Percentiles rank a stretch among this genome's conserved stretches.
Conservation (phyloP, 768 basidiomycete genomes). For the Tulasnella sp. region DNA sequence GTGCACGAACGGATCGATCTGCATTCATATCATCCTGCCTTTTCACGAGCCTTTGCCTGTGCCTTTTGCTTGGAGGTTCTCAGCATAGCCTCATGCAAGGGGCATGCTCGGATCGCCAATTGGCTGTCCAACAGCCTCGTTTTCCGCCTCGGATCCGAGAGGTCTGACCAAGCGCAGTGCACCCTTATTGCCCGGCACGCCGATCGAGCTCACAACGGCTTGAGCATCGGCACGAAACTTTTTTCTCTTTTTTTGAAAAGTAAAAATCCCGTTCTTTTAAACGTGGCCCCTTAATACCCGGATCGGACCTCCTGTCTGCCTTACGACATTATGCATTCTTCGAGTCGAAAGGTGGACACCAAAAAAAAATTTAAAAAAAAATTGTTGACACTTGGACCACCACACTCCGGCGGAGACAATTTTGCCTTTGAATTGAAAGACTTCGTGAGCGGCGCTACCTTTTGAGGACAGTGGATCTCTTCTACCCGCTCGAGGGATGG, state of each 20-base stretch:
- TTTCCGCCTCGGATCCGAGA: constrained; percentile 1
- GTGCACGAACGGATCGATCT: not conserved
- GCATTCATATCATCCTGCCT: not conserved
- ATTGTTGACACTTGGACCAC: not conserved
- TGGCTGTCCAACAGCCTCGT: not conserved
- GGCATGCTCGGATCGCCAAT: not conserved
- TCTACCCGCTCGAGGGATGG: not conserved
- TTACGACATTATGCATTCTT: not conserved
- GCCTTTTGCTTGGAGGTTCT: not conserved
- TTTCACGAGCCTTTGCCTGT: not conserved
- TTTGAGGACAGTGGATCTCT: not conserved
- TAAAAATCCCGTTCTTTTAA: not conserved
- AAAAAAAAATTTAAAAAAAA: not conserved
- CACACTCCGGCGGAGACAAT: not conserved
- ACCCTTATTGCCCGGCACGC: not conserved
- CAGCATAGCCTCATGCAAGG: not conserved
- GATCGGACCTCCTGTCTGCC: not conserved
- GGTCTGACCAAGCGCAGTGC: not conserved
- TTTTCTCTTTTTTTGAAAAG: not conserved
- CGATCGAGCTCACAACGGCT: not conserved
- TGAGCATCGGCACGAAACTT: not conserved
- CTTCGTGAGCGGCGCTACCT: not conserved
- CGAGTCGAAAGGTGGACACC: not conserved
- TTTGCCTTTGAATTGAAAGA: not conserved
- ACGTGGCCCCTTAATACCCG: not conserved